Evolutionary conservation across 1,284 basidiomycete genomes (phyloP).

Genomic region (Ganoderma meredithae): DNA sequence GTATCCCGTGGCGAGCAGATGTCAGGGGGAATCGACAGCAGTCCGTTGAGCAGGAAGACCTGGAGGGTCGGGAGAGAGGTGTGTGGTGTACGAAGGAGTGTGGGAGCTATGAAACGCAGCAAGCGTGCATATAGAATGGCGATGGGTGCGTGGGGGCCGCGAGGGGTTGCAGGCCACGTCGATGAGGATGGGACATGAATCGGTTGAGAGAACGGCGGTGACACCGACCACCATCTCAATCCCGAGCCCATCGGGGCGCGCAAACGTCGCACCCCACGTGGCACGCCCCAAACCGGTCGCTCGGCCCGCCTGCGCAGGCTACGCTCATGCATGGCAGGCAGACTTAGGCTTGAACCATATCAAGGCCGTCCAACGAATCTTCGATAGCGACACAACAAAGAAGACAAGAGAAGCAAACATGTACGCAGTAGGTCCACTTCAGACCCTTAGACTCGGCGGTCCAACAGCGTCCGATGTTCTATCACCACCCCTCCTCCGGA

Average conservation of each 20-base stretch:
- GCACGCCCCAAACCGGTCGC: neutral
- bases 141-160: conserved; percentile 13
- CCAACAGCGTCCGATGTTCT: neutral
- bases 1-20: neutral
- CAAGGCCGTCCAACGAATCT: neutral
- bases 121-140: conserved; percentile 23
- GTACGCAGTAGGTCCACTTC: neutral
- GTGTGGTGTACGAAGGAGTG: conserved; percentile 23
- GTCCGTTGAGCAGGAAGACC: conserved; percentile 1
- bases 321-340: too few species aligned
- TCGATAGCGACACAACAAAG: neutral
- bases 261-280: conserved; percentile 19
- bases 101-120: conserved; percentile 16
- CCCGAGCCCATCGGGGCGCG: conserved; percentile 24
- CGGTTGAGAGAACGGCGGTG: conserved; percentile 11
- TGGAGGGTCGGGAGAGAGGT: neutral
- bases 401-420: neutral
- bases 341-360: too few species aligned
- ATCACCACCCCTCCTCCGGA: conserved; percentile 28
- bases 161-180: conserved; percentile 14
- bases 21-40: neutral
- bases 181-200: conserved; percentile 23
- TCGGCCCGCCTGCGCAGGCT: neutral
- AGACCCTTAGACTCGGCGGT: neutral
- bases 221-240: conserved; percentile 6